A percentile compares a stretch with the other conserved stretches of the same genome.
Evolutionary conservation across 352 stramenopile species (phyloP).

Genomic region (Peronosclerospora sorghi): DNA sequence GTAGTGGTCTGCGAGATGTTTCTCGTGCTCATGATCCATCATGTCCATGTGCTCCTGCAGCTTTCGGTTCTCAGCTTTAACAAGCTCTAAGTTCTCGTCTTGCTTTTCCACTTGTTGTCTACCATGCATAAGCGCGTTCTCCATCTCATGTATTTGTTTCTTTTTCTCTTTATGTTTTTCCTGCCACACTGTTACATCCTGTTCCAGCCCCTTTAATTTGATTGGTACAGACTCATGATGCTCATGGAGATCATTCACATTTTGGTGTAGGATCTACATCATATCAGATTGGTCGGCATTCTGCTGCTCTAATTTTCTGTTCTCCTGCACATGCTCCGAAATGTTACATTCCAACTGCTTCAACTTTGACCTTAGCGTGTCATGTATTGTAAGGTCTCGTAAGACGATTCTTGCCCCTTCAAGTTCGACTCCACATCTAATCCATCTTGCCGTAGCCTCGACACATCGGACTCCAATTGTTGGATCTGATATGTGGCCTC

Average conservation of each 20-base stretch:
- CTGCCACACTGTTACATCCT: constrained; percentile 26
- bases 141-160: constrained; percentile 16
- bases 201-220: constrained; percentile 24
- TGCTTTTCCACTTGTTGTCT: constrained; percentile 26
- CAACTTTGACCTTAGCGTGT: constrained; percentile 28
- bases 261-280: constrained; percentile 27
- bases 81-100: constrained; percentile 22
- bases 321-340: constrained; percentile 26
- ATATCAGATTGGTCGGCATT: constrained; percentile 23
- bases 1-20: constrained; percentile 31
- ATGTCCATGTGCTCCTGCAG: constrained; percentile 33
- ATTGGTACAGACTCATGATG: constrained; percentile 24
- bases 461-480: constrained; percentile 34
- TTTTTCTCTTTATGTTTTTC: constrained; percentile 27
- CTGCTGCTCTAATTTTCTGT: constrained; percentile 33
- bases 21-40: constrained; percentile 34
- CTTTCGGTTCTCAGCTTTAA: constrained; percentile 34
- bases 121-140: constrained; percentile 17
- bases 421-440: constrained; percentile 37
- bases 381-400: constrained; percentile 31
- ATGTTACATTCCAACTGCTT: constrained; percentile 38
- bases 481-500: constrained; percentile 44
- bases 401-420: constrained; percentile 28
- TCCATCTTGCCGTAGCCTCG: constrained; percentile 34
- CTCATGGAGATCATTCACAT: constrained; percentile 34